Base-by-base conservation (phyloP, 1,284 basidiomycete genomes). In the Ganoderma multipileum region DNA sequence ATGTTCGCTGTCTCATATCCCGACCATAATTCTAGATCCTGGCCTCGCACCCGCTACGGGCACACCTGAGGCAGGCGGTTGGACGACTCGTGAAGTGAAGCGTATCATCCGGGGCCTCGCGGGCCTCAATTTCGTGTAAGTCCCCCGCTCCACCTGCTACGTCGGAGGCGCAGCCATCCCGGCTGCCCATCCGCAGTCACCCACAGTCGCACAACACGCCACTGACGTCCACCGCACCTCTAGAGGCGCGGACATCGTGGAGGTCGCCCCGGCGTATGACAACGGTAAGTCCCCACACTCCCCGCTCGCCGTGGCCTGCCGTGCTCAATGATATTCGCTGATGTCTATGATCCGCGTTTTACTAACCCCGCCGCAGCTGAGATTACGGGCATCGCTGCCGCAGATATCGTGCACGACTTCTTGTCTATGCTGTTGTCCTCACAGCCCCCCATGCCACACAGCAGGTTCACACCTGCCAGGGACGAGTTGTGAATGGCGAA, bases 181-280 rank as follows among this genome's bases (percentile, higher is more conserved):
- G 30, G 23, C 7, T n/a, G 33, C 30, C 50, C 42, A 1, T n/a
- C 20, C 59, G 38, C 52, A 55, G 52, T 23, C 36, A 63, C 50
- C n/a, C 7, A n/a, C 50, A n/a, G 14, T 30, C 58, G 42, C 52
- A 55, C 18, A 39, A 23, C 26, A 28, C n/a, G 66, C 30, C 23
- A 38, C 58, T 60, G 58, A 60, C 58, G 23, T 64, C 23, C 61
- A 20, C 28, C 30, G 18, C 47, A n/a, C 42, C 38, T n/a, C 26
- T 75, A 91, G 89, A 50, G 90, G 92, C 58, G 90, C 89, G 1
- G 91, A 93, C 76, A 82, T 95, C 61, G 93, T 94, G 26, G 93
- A 94, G 79, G 92, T 94, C n/a, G 83, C 92, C 3, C 92, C 93
- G 30, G 88, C 91, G n/a, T 95, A 93, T 74, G 92, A 94, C 77